Conservation (phyloP, 164 flowering plant species). For the Stephania cephalantha region DNA sequence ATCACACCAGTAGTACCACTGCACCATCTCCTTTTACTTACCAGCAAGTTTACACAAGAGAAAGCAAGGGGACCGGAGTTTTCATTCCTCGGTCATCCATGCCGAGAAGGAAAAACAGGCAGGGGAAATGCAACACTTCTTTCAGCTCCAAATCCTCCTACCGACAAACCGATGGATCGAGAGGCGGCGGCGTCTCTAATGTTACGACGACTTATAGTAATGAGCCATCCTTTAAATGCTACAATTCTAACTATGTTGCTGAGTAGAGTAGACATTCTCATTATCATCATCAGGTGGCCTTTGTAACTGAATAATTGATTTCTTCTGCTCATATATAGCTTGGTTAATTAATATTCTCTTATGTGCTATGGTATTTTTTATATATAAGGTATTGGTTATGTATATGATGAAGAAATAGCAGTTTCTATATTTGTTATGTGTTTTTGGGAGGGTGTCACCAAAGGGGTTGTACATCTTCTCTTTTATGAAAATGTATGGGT, state of each 20-base stretch:
- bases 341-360: not conserved
- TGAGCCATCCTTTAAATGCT: constrained; percentile 17
- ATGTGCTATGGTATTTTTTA: not conserved
- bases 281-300: not conserved
- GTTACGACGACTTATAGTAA: constrained; percentile 2
- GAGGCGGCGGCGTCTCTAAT: constrained; percentile 24
- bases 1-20: constrained; percentile 11
- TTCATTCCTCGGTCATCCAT: constrained; percentile 65
- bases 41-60: constrained; percentile 40
- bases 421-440: not conserved
- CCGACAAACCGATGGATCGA: constrained; percentile 26
- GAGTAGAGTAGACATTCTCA: not conserved
- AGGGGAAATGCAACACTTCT: constrained; percentile 32
- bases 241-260: constrained; percentile 7
- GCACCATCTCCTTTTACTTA: constrained; percentile 28
- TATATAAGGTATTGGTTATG: constrained; percentile 3
- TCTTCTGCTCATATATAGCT: not conserved
- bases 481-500: constrained; percentile 11
- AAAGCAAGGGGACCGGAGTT: constrained; percentile 86
- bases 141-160: constrained; percentile 29
- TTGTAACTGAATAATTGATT: constrained; percentile 3
- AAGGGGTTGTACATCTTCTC: constrained; percentile 13
- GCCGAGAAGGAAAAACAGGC: constrained; percentile 55
- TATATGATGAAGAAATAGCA: constrained; percentile 9
- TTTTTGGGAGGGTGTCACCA: constrained; percentile 2